phyloP scores from a whole-genome alignment of 1,284 basidiomycete genomes.

The Takashimella tepidaria region DNA sequence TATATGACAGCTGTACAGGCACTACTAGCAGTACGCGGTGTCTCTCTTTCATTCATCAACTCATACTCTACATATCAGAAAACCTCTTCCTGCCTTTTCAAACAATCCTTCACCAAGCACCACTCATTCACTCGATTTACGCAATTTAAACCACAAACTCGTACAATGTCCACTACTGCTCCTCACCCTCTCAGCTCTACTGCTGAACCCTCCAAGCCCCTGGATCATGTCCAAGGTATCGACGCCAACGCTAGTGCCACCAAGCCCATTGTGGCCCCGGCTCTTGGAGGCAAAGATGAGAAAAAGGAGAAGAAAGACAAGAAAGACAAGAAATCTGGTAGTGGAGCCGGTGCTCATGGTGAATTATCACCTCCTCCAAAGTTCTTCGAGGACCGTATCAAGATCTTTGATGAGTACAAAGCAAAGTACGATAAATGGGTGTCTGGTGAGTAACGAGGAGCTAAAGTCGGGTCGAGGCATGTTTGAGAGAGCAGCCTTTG shows the following conservation, averaged over 20 bases:
- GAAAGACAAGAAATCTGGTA: constrained; percentile 21
- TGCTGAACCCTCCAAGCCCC: constrained; percentile 29
- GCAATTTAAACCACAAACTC: too few species aligned
- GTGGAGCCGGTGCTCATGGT: not conserved
- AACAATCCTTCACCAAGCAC: too few species aligned
- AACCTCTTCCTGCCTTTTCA: too few species aligned
- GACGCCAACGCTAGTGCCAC: constrained; percentile 18
- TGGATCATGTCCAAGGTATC: constrained; percentile 26
- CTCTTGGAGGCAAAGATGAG: not conserved
- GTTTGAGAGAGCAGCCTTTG: too few species aligned
- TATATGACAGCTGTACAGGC: too few species aligned
- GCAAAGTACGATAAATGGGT: constrained; percentile 76
- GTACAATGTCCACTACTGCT: constrained; percentile 31
- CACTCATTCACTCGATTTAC: too few species aligned
- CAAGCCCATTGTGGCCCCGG: not conserved
- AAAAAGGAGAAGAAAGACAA: constrained; percentile 45
- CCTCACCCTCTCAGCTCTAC: constrained; percentile 46
- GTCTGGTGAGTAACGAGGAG: constrained; percentile 55
- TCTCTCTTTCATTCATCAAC: too few species aligned
- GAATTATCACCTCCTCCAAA: constrained; percentile 77
- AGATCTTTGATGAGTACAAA: constrained; percentile 86
- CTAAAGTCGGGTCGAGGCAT: too few species aligned
- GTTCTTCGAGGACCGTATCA: constrained; percentile 84
- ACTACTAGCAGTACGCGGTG: too few species aligned
- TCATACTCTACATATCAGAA: too few species aligned